A percentile compares a stretch with the other conserved stretches of the same genome.
Conservation (phyloP, 768 basidiomycete genomes). For the Suillus subalutaceus region DNA sequence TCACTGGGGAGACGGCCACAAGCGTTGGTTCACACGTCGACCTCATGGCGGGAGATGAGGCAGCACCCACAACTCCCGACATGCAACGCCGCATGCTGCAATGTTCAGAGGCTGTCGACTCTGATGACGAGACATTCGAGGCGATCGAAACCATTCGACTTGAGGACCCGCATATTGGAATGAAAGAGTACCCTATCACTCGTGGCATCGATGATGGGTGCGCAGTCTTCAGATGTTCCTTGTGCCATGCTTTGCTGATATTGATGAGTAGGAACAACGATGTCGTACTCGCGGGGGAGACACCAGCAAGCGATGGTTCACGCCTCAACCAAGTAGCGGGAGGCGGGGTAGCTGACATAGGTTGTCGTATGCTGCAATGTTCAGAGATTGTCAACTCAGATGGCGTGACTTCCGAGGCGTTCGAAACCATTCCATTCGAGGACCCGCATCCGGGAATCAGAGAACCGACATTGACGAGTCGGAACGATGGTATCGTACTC, state of each 20-base stretch:
- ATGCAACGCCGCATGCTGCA: conserved; percentile 35
- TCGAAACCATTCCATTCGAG: conserved; percentile 28
- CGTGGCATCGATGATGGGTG: neutral
- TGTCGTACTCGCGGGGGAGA: conserved; percentile 43
- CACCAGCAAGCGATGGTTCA: conserved; percentile 35
- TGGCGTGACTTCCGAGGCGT: conserved; percentile 21
- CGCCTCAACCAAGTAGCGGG: conserved; percentile 38
- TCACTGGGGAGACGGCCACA: conserved; percentile 43
- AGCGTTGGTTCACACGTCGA: conserved; percentile 38
- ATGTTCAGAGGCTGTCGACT: conserved; percentile 28
- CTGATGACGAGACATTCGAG: conserved; percentile 19
- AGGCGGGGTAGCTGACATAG: conserved; percentile 28
- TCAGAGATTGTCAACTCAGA: conserved; percentile 30
- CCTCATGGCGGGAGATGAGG: conserved; percentile 37
- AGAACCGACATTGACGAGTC: neutral
- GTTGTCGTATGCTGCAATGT: conserved; percentile 32
- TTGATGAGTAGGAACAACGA: neutral
- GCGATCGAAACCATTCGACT: conserved; percentile 38
- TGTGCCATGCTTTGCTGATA: neutral
- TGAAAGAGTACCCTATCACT: conserved; percentile 19
- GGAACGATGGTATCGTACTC: conserved; percentile 30
- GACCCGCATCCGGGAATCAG: conserved; percentile 24
- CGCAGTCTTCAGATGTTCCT: conserved; percentile 27
- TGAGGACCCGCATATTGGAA: conserved; percentile 25
- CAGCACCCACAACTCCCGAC: conserved; percentile 25